Evolutionary conservation across 2,329 filamentous ascomycete genomes (phyloP).

Genomic region (Cladosporium sp.): DNA sequence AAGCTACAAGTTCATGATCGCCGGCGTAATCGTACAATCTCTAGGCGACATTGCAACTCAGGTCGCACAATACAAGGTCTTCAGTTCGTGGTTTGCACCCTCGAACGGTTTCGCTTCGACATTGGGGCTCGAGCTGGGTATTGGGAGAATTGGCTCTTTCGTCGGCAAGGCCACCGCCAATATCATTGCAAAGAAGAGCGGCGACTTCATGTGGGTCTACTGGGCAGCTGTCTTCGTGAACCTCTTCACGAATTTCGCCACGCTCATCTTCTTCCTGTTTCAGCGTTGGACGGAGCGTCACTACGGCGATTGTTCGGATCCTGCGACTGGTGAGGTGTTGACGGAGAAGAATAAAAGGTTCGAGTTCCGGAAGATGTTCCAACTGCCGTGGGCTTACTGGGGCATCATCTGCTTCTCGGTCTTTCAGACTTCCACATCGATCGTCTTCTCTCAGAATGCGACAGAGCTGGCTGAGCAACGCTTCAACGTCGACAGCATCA

Average conservation of each 20-base stretch:
- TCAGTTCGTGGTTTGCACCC: conserved; percentile 59
- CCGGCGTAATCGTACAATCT: conserved; percentile 49
- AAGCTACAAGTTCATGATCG: conserved; percentile 56
- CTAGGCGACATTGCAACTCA: conserved; percentile 60
- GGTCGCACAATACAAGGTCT: conserved; percentile 59
- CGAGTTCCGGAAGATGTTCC: conserved; percentile 49
- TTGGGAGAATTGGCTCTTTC: conserved; percentile 57
- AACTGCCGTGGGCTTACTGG: conserved; percentile 57
- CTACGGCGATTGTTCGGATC: conserved; percentile 45
- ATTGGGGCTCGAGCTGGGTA: conserved; percentile 53
- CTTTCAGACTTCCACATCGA: conserved; percentile 52
- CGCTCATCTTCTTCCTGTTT: conserved; percentile 51
- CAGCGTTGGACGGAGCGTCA: conserved; percentile 45
- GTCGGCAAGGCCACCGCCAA: conserved; percentile 57
- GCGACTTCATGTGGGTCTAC: conserved; percentile 57
- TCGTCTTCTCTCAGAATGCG: conserved; percentile 51
- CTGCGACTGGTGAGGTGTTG: conserved; percentile 53
- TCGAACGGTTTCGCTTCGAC: conserved; percentile 57
- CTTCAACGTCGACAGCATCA: conserved; percentile 49
- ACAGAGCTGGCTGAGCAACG: conserved; percentile 57
- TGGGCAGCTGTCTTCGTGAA: conserved; percentile 60
- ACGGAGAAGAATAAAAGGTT: conserved; percentile 55
- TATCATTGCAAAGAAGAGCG: conserved; percentile 51
- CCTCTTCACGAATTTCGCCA: conserved; percentile 54
- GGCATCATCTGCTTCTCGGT: conserved; percentile 48